phyloP scores from a whole-genome alignment of 2,329 filamentous ascomycete genomes.

The Pseudogymnoascus sp. region DNA sequence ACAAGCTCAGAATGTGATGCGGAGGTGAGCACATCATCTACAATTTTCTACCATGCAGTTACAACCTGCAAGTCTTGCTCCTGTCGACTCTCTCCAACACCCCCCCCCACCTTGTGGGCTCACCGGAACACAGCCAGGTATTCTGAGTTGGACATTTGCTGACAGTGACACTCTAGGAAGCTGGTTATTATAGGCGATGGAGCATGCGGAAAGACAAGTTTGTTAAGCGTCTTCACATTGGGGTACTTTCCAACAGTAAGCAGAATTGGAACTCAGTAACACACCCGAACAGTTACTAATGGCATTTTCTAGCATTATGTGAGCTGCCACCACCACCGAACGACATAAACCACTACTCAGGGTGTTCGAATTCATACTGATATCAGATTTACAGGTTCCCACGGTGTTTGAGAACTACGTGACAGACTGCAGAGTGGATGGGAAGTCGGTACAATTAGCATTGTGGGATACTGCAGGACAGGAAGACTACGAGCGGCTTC shows the following conservation, averaged over 20 bases:
- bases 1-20: constrained; percentile 34
- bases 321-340: constrained; percentile 4
- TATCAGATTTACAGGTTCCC: constrained; percentile 54
- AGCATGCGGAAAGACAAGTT: constrained; percentile 95
- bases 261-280: constrained; percentile 19
- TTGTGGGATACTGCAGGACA: constrained; percentile 99
- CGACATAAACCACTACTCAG: constrained; percentile 13
- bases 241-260: constrained; percentile 96
- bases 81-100: neutral
- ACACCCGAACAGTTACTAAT: constrained; percentile 5
- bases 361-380: constrained; percentile 10
- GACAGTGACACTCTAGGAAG: constrained; percentile 51
- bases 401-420: constrained; percentile 99
- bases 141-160: neutral
- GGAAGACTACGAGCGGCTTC: constrained; percentile 94
- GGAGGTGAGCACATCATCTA: constrained; percentile 29
- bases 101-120: neutral
- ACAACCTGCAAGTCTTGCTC: neutral
- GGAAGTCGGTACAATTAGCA: constrained; percentile 95
- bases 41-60: neutral
- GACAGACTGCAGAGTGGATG: constrained; percentile 95
- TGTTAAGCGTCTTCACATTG: constrained; percentile 93
- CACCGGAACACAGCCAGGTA: neutral
- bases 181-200: constrained; percentile 95
- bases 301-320: constrained; percentile 35